Evolutionary conservation across 2,329 filamentous ascomycete genomes (phyloP).

Genomic region (Aureobasidium subglaciale): DNA sequence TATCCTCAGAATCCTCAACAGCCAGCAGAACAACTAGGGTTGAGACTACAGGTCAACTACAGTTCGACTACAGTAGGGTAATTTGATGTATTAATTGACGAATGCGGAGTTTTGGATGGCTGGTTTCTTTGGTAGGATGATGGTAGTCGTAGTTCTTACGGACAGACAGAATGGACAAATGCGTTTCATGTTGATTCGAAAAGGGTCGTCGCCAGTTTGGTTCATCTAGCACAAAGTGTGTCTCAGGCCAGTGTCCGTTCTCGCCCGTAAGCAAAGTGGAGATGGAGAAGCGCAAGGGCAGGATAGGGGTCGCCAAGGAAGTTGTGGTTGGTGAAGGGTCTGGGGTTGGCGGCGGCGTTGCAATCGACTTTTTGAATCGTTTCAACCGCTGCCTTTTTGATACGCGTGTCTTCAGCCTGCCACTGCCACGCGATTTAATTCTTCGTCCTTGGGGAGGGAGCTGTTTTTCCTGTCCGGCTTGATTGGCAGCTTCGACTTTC

Average conservation of each 20-base stretch:
- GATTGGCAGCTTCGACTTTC: background rate
- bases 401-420: conserved; percentile 4
- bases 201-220: background rate
- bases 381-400: background rate
- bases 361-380: conserved; percentile 5
- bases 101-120: background rate
- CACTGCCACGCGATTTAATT: conserved; percentile 2
- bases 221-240: background rate
- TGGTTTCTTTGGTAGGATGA: background rate
- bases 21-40: conserved; percentile 79
- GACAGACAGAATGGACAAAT: background rate
- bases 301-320: conserved; percentile 3
- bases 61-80: background rate
- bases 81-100: background rate
- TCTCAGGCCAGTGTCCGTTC: background rate
- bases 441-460: background rate
- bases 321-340: too few relatives aligned
- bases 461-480: background rate
- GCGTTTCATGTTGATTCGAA: background rate
- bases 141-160: background rate
- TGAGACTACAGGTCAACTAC: conserved; percentile 8
- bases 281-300: background rate
- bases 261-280: background rate
- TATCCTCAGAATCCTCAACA: conserved; percentile 93
- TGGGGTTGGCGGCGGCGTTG: background rate